Conservation (phyloP, 2,329 filamentous ascomycete genomes). For the Cladosporium sp. region DNA sequence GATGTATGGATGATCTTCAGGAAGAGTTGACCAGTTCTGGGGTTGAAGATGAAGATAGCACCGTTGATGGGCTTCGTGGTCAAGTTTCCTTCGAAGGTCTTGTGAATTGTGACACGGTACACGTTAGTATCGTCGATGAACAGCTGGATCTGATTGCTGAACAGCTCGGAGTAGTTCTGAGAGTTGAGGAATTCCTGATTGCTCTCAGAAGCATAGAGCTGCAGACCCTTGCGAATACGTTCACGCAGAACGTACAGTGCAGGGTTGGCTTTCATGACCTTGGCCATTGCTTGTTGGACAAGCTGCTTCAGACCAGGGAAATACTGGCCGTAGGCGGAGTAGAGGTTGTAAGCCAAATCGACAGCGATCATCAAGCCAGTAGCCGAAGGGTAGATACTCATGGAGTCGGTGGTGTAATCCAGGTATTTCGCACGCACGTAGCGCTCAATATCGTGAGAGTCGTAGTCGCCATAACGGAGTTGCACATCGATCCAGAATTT, state of each 20-base stretch:
- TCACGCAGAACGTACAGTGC: slow-evolving; percentile 93
- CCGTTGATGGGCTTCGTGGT: slow-evolving; percentile 99
- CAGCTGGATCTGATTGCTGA: slow-evolving; percentile 97
- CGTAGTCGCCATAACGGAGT: slow-evolving; percentile 93
- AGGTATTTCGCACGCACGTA: slow-evolving; percentile 98
- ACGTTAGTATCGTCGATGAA: slow-evolving; percentile 99
- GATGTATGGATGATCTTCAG: slow-evolving; percentile 99
- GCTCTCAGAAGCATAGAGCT: slow-evolving; percentile 96
- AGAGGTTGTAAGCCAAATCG: slow-evolving; percentile 95
- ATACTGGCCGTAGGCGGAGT: slow-evolving; percentile 97
- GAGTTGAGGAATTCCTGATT: slow-evolving; percentile 99
- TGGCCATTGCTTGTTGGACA: slow-evolving; percentile 97
- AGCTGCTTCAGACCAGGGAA: slow-evolving; percentile 96
- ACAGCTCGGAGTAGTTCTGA: slow-evolving; percentile 97
- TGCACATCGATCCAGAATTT: slow-evolving; percentile 99
- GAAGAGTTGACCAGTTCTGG: slow-evolving; percentile 95
- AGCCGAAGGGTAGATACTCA: slow-evolving; percentile 96
- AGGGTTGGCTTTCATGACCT: slow-evolving; percentile 99
- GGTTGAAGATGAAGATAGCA: slow-evolving; percentile 99
- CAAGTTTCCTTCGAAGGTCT: slow-evolving; percentile 98
- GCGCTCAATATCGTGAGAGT: slow-evolving; percentile 97
- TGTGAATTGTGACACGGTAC: slow-evolving; percentile 98
- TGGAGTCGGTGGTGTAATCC: slow-evolving; percentile 97
- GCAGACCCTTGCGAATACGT: slow-evolving; percentile 96
- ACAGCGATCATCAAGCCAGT: slow-evolving; percentile 98